Conservation (phyloP, 306 rosid genomes). For the Inga laurina region DNA sequence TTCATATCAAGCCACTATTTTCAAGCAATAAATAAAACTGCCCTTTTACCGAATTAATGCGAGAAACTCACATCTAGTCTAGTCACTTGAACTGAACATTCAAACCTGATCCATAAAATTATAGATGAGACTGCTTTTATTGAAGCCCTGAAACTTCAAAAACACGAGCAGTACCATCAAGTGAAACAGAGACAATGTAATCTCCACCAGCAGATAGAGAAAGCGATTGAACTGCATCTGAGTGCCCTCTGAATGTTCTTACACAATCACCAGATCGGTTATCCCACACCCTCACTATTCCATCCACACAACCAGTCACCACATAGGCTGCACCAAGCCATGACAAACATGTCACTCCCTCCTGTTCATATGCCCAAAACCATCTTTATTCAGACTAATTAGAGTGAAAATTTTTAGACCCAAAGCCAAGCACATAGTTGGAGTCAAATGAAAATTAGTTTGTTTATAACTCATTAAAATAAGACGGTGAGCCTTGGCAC, state of each 20-base stretch:
- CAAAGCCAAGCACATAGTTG: not conserved
- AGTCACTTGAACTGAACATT: not conserved
- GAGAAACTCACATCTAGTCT: not conserved
- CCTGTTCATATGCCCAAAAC: slow-evolving; percentile 45
- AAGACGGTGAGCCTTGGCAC: not conserved
- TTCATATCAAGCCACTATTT: no score
- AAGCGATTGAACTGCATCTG: slow-evolving; percentile 63
- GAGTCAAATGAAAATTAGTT: slow-evolving; percentile 1
- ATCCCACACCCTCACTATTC: slow-evolving; percentile 83
- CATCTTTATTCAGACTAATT: slow-evolving; percentile 19
- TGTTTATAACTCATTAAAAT: not conserved
- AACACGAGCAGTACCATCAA: slow-evolving; percentile 78
- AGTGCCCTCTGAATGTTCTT: slow-evolving; percentile 66
- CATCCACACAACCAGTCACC: slow-evolving; percentile 78
- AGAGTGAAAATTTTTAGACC: not conserved
- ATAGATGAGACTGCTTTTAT: slow-evolving; percentile 26
- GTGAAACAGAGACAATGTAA: slow-evolving; percentile 71
- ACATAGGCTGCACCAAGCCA: slow-evolving; percentile 74
- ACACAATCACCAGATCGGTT: slow-evolving; percentile 80
- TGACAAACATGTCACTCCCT: slow-evolving; percentile 74
- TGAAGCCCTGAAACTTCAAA: slow-evolving; percentile 63
- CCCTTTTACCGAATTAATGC: not conserved
- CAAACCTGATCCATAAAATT: not conserved
- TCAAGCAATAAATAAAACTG: not conserved
- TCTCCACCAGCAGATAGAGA: slow-evolving; percentile 63